Conservation (phyloP, 345 rosid genomes). For the Eucalyptus pauciflora region DNA sequence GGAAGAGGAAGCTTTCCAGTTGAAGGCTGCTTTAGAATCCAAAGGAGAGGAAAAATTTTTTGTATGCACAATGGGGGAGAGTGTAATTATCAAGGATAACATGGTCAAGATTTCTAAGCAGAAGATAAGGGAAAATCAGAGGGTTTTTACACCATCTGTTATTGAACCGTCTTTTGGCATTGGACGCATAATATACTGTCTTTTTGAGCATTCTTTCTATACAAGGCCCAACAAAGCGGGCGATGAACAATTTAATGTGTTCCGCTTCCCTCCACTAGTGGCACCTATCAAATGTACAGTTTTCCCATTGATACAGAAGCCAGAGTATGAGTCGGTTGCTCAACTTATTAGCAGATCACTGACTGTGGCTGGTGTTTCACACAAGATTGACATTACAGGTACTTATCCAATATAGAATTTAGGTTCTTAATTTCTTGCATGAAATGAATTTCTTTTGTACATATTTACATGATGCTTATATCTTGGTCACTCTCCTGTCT, state of each 20-base stretch:
- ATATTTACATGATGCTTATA: neutral
- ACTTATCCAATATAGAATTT: neutral
- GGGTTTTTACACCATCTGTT: constrained; percentile 88
- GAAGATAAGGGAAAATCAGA: constrained; percentile 78
- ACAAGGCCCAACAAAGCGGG: constrained; percentile 84
- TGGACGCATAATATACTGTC: constrained; percentile 89
- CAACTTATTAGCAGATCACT: constrained; percentile 59
- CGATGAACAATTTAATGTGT: constrained; percentile 74
- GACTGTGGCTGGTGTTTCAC: constrained; percentile 69
- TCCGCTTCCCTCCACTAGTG: constrained; percentile 85
- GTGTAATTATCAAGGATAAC: constrained; percentile 52
- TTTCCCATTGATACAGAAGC: constrained; percentile 87
- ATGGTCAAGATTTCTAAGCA: constrained; percentile 91
- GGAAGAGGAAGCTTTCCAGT: constrained; percentile 81
- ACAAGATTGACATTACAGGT: constrained; percentile 95
- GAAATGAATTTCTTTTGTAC: neutral
- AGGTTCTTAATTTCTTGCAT: neutral
- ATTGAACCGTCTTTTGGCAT: constrained; percentile 95
- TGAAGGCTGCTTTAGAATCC: constrained; percentile 67
- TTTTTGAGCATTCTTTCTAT: constrained; percentile 83
- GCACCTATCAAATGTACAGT: constrained; percentile 95
- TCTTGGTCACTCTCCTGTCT: neutral
- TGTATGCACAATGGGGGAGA: constrained; percentile 64
- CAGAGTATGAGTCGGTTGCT: constrained; percentile 65
- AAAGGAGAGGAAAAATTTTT: constrained; percentile 80